These are phyloP conservation scores for Drosera spatulata DNA, from an alignment of 179 eudicot species.

Conservation along the genomic window DNA sequence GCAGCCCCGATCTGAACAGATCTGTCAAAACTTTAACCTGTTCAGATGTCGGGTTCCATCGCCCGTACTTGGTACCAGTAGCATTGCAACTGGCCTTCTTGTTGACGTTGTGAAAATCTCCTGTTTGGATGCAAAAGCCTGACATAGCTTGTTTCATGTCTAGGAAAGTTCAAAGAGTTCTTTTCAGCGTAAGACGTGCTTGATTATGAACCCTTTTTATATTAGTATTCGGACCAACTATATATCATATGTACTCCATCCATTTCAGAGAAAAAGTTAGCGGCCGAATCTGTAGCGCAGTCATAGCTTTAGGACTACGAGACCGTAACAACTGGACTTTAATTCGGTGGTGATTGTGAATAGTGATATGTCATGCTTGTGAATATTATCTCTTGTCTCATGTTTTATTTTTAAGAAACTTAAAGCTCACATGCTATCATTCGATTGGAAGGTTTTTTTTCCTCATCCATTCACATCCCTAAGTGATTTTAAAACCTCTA, in stretches of 20 bases:
- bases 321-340: too few relatives aligned
- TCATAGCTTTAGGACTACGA: too few relatives aligned
- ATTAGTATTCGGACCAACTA: background rate
- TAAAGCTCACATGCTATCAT: too few relatives aligned
- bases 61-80: too few relatives aligned
- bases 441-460: too few relatives aligned
- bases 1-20: conserved; percentile 73
- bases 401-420: too few relatives aligned
- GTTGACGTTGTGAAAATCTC: conserved; percentile 3
- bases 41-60: conserved; percentile 95
- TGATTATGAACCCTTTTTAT: background rate
- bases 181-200: conserved; percentile 3
- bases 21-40: conserved; percentile 85
- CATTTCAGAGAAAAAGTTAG: conserved; percentile 12
- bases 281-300: conserved; percentile 7
- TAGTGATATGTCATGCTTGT: too few relatives aligned
- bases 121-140: conserved; percentile 53
- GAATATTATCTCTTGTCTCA: too few relatives aligned
- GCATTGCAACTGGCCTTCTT: conserved; percentile 9
- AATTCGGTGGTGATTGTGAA: too few relatives aligned
- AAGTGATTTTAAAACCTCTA: too few relatives aligned
- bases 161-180: background rate
- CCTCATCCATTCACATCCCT: too few relatives aligned
- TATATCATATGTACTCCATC: background rate
- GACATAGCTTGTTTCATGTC: conserved; percentile 46